Conservation (phyloP, 2,329 filamentous ascomycete species). For the Neocatenulostroma microsporum region DNA sequence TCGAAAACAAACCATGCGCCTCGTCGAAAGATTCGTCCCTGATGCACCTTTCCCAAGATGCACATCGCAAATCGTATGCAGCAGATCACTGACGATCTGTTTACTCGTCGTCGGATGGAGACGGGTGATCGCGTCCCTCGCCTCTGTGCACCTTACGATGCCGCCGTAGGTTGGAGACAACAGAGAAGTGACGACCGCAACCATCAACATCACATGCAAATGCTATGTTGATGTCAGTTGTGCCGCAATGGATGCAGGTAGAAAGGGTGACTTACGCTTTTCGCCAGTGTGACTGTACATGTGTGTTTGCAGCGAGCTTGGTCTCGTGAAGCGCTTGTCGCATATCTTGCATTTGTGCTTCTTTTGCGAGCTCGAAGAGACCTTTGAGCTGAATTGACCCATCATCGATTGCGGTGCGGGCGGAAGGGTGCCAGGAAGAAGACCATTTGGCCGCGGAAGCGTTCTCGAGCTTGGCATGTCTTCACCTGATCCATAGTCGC, state of each 20-base stretch:
- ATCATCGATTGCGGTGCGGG: slow-evolving; percentile 96
- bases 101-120: slow-evolving; percentile 38
- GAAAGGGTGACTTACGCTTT: slow-evolving; percentile 65
- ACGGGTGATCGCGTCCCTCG: slow-evolving; percentile 45
- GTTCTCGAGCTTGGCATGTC: slow-evolving; percentile 72
- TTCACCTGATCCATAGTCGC: slow-evolving; percentile 91
- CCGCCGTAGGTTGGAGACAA: slow-evolving; percentile 87
- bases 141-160: slow-evolving; percentile 95
- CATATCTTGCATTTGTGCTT: slow-evolving; percentile 99
- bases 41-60: slow-evolving; percentile 1
- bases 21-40: slow-evolving; percentile 4
- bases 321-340: slow-evolving; percentile 92
- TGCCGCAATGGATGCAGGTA: no score
- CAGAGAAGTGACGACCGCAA: slow-evolving; percentile 92
- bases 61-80: background rate
- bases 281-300: slow-evolving; percentile 99
- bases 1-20: slow-evolving; percentile 5
- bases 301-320: slow-evolving; percentile 89
- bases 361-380: slow-evolving; percentile 92
- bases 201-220: slow-evolving; percentile 92
- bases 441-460: slow-evolving; percentile 67
- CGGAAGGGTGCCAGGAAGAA: slow-evolving; percentile 56
- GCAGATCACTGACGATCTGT: slow-evolving; percentile 8
- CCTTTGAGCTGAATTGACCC: slow-evolving; percentile 95
- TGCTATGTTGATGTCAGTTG: slow-evolving; percentile 46